Base-by-base conservation (phyloP, 331 rosid genomes). In the Dryas integrifolia region DNA sequence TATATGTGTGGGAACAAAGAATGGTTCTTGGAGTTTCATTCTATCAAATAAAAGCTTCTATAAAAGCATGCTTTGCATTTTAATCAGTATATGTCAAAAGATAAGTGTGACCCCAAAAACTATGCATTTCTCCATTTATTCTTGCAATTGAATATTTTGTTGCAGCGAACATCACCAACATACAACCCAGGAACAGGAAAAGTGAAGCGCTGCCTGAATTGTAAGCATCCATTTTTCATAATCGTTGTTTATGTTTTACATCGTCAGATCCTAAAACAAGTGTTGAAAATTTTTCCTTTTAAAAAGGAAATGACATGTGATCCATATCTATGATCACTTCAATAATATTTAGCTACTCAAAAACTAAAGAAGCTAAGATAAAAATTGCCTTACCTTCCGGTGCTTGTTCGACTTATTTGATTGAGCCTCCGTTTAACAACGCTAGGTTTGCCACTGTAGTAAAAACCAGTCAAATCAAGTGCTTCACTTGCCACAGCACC, bases 401-500 rank as follows among this genome's bases (percentile, higher is more conserved):
- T 84, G 82, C 85, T 85, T 73, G 96, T 79, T 82, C 83, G 87
- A 58, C 81, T 94, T 77, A 88, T 75, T 81, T 82, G 95, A 77
- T 77, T 88, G 71, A 82, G 74, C 77, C 81, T 85, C 65, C 77
- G 87, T 85, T 91, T 94, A 61, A 84, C 51, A 49, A 69, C 60
- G 55, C 40, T 83, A 63, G 96, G 96, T 81, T 88, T 91, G 59
- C 97, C 97, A 79, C 96, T 89, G 74, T 81, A 88, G 90, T 86
- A 94, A 75, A 91, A 88, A 71, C 97, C 91, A 26, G 97, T 94
- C 82, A 91, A 79, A 80, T 91, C 97, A 68, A 94, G 92, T 30
- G 97, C 96, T 77, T 94, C 87, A 74, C 92, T 91, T 62, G 97
- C 98, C 79, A 91, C 97, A 67, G 82, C 93, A 69, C 96, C 96